Evolutionary conservation across 306 rosid species (phyloP).

Genomic region (Fragaria ananassa): DNA sequence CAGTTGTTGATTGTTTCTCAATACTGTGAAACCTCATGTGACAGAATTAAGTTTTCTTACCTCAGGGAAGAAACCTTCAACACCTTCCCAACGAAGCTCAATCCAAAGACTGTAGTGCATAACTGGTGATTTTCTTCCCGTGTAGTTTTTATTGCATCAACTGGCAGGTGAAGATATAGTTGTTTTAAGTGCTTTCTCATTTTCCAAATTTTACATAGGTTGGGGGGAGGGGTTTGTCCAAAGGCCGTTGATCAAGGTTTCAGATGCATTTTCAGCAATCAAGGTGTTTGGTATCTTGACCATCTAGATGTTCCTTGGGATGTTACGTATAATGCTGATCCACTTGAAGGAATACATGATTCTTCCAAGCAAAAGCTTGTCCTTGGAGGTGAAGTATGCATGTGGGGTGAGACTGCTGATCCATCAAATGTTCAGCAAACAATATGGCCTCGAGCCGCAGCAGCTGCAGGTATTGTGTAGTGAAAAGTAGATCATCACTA

Average conservation of each 20-base stretch:
- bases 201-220: conserved; percentile 40
- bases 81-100: conserved; percentile 63
- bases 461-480: conserved; percentile 79
- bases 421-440: conserved; percentile 84
- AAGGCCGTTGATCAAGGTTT: conserved; percentile 82
- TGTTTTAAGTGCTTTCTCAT: conserved; percentile 4
- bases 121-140: conserved; percentile 64
- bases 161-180: conserved; percentile 6
- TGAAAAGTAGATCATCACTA: neutral
- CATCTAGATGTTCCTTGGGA: conserved; percentile 97
- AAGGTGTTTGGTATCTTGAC: conserved; percentile 94
- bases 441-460: conserved; percentile 99
- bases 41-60: conserved; percentile 23
- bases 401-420: conserved; percentile 93
- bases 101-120: conserved; percentile 82
- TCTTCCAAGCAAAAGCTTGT: conserved; percentile 65
- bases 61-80: conserved; percentile 97
- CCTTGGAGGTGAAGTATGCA: conserved; percentile 95
- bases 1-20: conserved; percentile 5
- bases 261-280: conserved; percentile 95
- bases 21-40: conserved; percentile 7
- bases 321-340: conserved; percentile 62
- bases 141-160: conserved; percentile 12
- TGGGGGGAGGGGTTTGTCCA: conserved; percentile 81
- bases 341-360: conserved; percentile 63